Base-by-base conservation (phyloP, 169 alveolate genomes). In the Cryptosporidium xiaoi region DNA sequence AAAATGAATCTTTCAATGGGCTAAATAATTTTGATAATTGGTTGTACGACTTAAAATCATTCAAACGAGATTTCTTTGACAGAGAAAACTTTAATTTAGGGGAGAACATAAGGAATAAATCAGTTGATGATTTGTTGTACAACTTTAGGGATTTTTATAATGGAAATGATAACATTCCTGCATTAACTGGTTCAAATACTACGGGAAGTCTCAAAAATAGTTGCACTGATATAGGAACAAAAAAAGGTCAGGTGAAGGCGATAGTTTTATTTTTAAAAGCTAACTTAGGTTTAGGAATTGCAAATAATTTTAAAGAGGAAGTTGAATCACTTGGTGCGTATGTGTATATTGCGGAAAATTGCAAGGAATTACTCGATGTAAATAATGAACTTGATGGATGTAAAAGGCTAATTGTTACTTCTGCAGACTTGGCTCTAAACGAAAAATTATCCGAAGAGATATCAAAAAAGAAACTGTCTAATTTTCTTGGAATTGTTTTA, bases 261-360 rank as follows among this genome's bases (percentile, higher is more conserved):
- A 77, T 77, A 33, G 87, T 77, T 6, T 60, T 77, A 48, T 77
- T 77, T 77, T 77, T 77, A 44, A 56, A 60, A n/a, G 87, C 87
- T 15, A 77, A 77, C 55, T 77, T 77, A n/a, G 87, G 87, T 13
- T 24, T 29, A 8, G 66, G 55, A 34, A 48, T 77, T 40, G 69
- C 87, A 60, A 77, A 77, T 6, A 55, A 40, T 31, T 77, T 77
- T 40, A 77, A 77, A 44, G 65, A 77, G 64, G 87, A 77, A 20
- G 87, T 77, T n/a, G 87, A 77, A 36, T 51, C 87, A n/a, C 87
- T 77, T 60, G 87, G 87, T 27, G 71, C 87, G n/a, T 77, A 77
- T 77, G 71, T 77, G 31, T 56, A 58, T 51, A 40, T 60, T 24
- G 87, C 71, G 56, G 71, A 56, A 5, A 77, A 56, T 46, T 77